Conservation (phyloP, 139 green algal species). For the Raphidocelis subcapitata region DNA sequence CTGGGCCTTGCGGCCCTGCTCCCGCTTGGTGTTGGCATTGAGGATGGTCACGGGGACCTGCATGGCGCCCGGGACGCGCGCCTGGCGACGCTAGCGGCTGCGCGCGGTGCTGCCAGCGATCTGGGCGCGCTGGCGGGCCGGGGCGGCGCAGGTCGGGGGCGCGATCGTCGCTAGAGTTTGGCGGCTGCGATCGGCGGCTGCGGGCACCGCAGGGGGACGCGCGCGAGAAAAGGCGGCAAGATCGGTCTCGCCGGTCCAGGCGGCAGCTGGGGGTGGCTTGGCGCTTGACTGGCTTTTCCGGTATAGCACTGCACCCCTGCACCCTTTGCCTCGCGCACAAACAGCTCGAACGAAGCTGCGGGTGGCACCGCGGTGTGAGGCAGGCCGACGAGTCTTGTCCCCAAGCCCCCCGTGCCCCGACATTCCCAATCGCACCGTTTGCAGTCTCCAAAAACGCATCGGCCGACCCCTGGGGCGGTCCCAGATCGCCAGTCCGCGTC, state of each 20-base stretch:
- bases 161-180: neutral
- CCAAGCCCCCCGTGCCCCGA: no score
- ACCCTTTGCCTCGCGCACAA: no score
- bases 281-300: no score
- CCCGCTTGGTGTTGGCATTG: slow-evolving; percentile 84
- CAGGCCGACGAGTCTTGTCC: no score
- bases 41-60: slow-evolving; percentile 59
- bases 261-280: no score
- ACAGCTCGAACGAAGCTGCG: no score
- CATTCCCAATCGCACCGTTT: no score
- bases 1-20: slow-evolving; percentile 95
- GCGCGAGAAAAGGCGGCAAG: neutral
- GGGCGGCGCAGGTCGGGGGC: neutral
- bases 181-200: neutral
- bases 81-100: neutral
- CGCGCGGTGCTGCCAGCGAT: neutral
- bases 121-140: neutral
- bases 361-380: no score
- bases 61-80: slow-evolving; percentile 27
- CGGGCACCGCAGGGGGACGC: neutral
- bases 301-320: no score
- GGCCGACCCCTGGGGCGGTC: no score
- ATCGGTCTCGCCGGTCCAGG: neutral
- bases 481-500: no score
- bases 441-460: no score